Evolutionary conservation across 129 eudicot species (phyloP).

Genomic region (Flaveria linearis): DNA sequence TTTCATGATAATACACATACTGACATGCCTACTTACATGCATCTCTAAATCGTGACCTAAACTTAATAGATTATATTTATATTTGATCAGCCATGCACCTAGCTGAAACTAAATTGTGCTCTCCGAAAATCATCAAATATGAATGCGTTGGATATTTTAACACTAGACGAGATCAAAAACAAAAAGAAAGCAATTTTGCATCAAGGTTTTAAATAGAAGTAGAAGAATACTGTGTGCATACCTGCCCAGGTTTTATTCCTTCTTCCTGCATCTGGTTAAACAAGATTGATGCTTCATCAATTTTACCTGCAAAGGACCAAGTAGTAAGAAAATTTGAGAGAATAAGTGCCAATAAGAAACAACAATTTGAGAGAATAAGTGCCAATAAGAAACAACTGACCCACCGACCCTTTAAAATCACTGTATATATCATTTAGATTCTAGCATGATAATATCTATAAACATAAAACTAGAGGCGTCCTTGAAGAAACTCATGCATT

Average conservation of each 20-base stretch:
- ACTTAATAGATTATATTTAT: background rate
- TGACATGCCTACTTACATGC: background rate
- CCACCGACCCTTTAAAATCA: conserved; percentile 8
- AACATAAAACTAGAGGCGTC: background rate
- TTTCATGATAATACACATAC: background rate
- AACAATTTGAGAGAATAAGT: background rate
- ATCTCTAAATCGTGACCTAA: background rate
- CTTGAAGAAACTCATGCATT: too few species aligned
- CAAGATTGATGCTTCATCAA: conserved; percentile 62
- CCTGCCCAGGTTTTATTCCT: conserved; percentile 95
- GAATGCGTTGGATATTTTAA: background rate
- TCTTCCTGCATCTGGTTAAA: conserved; percentile 80
- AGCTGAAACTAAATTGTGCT: background rate
- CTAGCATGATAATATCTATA: conserved; percentile 20
- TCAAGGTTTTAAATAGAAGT: background rate
- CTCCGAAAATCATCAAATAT: background rate
- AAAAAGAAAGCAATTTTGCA: background rate
- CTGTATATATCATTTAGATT: conserved; percentile 10
- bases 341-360: background rate
- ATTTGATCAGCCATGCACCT: background rate
- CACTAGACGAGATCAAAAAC: background rate
- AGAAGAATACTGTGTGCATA: conserved; percentile 25
- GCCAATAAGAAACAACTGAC: background rate
- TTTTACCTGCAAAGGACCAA: conserved; percentile 56
- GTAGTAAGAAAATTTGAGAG: conserved; percentile 2